These are phyloP conservation scores for Cymbidium sinense DNA, from an alignment of 106 monocot genomes.

Conservation along the genomic window DNA sequence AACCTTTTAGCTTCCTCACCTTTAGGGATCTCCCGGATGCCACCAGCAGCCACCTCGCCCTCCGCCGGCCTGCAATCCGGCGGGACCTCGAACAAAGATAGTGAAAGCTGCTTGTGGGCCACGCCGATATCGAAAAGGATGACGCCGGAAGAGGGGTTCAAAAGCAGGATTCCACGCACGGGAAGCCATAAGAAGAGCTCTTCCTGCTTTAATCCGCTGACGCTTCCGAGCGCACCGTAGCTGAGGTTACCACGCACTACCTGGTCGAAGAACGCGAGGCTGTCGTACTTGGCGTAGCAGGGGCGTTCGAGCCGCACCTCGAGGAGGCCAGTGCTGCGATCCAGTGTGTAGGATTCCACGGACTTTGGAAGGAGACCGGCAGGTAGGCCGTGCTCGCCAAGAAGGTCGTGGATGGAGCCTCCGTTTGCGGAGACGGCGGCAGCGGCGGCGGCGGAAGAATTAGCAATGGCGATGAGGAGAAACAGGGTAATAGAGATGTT, in stretches of 20 bases:
- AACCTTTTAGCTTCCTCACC: slow-evolving; percentile 6
- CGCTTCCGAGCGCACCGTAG: slow-evolving; percentile 43
- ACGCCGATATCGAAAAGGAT: slow-evolving; percentile 55
- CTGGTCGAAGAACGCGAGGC: slow-evolving; percentile 32
- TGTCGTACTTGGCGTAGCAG: slow-evolving; percentile 30
- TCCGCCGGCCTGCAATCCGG: slow-evolving; percentile 28
- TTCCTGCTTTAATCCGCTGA: slow-evolving; percentile 48
- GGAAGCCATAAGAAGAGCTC: slow-evolving; percentile 70
- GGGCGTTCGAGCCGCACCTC: slow-evolving; percentile 19
- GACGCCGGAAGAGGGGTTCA: slow-evolving; percentile 36
- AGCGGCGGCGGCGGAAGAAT: slow-evolving; percentile 9
- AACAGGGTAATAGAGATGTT: not conserved
- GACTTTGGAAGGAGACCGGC: slow-evolving; percentile 23
- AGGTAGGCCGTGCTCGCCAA: slow-evolving; percentile 23
- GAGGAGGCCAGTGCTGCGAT: slow-evolving; percentile 13
- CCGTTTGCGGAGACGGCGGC: too few relatives aligned
- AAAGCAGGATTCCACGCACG: slow-evolving; percentile 37
- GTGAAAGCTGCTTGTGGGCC: slow-evolving; percentile 48
- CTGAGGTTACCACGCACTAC: slow-evolving; percentile 45
- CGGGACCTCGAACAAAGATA: slow-evolving; percentile 44
- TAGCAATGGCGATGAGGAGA: not conserved
- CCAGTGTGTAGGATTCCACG: slow-evolving; percentile 23
- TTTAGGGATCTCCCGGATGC: slow-evolving; percentile 1
- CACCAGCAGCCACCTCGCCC: not conserved
- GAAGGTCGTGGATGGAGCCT: slow-evolving; percentile 25